Evolutionary conservation across 2,329 filamentous ascomycete genomes (phyloP).

Genomic region (Allantophomopsis lycopodina): DNA sequence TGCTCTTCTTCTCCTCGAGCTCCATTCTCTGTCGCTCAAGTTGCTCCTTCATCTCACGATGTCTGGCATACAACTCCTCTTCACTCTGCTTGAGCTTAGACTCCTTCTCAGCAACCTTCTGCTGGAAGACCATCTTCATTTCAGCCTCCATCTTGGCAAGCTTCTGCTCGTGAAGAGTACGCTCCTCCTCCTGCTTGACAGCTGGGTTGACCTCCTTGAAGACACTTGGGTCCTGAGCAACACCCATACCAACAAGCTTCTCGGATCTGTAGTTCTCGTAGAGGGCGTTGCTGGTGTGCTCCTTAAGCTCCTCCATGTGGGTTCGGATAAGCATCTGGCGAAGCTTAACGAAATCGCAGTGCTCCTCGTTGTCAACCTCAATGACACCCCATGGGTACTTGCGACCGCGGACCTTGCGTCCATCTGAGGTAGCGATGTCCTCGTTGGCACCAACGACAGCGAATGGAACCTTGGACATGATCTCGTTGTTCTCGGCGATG

Average conservation of each 20-base stretch:
- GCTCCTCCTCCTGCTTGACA: slow-evolving; percentile 99
- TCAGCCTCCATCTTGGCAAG: slow-evolving; percentile 99
- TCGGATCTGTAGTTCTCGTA: slow-evolving; percentile 99
- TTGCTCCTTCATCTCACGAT: slow-evolving; percentile 99
- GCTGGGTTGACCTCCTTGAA: slow-evolving; percentile 99
- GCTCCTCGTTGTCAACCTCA: slow-evolving; percentile 98
- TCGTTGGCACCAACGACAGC: slow-evolving; percentile 94
- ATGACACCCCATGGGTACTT: slow-evolving; percentile 97
- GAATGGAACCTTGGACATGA: slow-evolving; percentile 99
- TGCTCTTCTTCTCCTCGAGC: slow-evolving; percentile 95
- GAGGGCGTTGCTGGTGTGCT: slow-evolving; percentile 97
- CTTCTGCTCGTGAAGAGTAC: slow-evolving; percentile 96
- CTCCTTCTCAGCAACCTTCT: slow-evolving; percentile 99
- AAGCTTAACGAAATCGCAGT: slow-evolving; percentile 99
- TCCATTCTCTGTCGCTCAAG: slow-evolving; percentile 88
- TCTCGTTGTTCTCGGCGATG: slow-evolving; percentile 99
- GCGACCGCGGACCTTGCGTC: slow-evolving; percentile 90
- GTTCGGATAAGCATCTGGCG: slow-evolving; percentile 99
- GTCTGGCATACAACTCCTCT: slow-evolving; percentile 93
- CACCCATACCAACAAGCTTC: slow-evolving; percentile 97
- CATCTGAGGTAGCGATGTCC: slow-evolving; percentile 82
- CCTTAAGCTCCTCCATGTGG: slow-evolving; percentile 99
- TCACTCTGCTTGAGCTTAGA: slow-evolving; percentile 99
- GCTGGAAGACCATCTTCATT: slow-evolving; percentile 99
- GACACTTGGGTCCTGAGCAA: slow-evolving; percentile 94